Evolutionary conservation across 495 filamentous ascomycete species (phyloP).

Genomic region (Venustampulla echinocandica): DNA sequence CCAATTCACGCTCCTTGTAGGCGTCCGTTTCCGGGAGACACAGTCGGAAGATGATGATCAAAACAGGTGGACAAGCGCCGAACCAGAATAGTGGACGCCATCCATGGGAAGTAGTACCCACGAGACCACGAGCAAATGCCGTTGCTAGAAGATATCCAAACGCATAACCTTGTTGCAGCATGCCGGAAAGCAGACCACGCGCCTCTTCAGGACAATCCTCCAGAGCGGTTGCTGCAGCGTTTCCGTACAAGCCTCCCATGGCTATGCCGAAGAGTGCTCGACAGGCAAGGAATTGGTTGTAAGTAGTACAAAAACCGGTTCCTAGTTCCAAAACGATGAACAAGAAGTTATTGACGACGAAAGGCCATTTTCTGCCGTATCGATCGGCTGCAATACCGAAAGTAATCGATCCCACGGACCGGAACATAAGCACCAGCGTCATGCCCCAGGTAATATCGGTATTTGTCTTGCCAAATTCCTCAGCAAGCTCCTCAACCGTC

Average conservation of each 20-base stretch:
- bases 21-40: constrained; percentile 67
- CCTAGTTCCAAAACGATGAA: constrained; percentile 75
- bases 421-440: constrained; percentile 74
- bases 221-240: constrained; percentile 75
- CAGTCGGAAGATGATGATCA: constrained; percentile 72
- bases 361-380: constrained; percentile 84
- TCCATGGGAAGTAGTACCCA: constrained; percentile 61
- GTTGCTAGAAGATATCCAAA: constrained; percentile 79
- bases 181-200: constrained; percentile 67
- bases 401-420: constrained; percentile 59
- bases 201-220: constrained; percentile 73
- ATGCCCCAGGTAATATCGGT: constrained; percentile 88
- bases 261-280: constrained; percentile 82
- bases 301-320: constrained; percentile 71
- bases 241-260: constrained; percentile 85
- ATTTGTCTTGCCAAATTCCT: constrained; percentile 55
- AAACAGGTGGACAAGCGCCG: constrained; percentile 66
- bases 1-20: constrained; percentile 51
- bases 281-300: constrained; percentile 68
- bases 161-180: constrained; percentile 83
- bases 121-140: constrained; percentile 64
- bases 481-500: constrained; percentile 58
- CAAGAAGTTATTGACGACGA: constrained; percentile 71
- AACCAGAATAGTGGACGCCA: constrained; percentile 89
- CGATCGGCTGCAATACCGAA: constrained; percentile 79